Evolutionary conservation across 805 yeast genomes (phyloP), one percentile per base, ranked within the genome.

Genomic region (Maudiozyma pseudohumilis): DNA sequence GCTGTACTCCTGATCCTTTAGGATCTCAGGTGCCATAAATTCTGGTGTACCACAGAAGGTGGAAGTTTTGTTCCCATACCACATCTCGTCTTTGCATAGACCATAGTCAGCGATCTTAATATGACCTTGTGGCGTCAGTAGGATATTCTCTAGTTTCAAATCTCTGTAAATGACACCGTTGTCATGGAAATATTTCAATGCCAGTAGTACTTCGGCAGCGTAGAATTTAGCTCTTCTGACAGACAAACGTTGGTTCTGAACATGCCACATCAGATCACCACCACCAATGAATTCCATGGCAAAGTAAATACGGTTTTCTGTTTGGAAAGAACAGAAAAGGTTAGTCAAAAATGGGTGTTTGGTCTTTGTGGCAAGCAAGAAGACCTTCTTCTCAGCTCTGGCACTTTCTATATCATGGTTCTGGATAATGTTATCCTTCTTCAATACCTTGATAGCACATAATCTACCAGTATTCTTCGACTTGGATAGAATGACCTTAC

Each of bases 11-110:
- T 88, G 94, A 38, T 92, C 97, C 46, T 85, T 79, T 54, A 92
- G 69, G 48, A 92, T 89, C 61, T 92, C 99, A 0, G 99, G 99
- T 1, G 98, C 99, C 95, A 92, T 92, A 49, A 92, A 84, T 60
- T 92, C 98, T 0, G 99, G 99, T 2, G 99, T 92, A 50, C 99
- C 98, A 68, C 98, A 92, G 66, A 89, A 92, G 0, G 98, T 92
- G 4, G 85, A 79, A 0, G 96, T 92, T 15, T 88, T 85, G 48
- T 72, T 76, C 10, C 86, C 87, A 56, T 66, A 68, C 79, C 86
- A 79, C 94, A 85, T 85, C 35, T 73, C 82, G 50, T 87, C 97
- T 60, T 92, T 92, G 70, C 99, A 92, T 49, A 92, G 70, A 36
- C 99, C 99, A 56, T 89, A 92, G 64, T 92, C 99, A 22, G 94